Evolutionary conservation across 257 asterid genomes (phyloP), one percentile per base, ranked within the genome.

Genomic region (Solanum rostratum): DNA sequence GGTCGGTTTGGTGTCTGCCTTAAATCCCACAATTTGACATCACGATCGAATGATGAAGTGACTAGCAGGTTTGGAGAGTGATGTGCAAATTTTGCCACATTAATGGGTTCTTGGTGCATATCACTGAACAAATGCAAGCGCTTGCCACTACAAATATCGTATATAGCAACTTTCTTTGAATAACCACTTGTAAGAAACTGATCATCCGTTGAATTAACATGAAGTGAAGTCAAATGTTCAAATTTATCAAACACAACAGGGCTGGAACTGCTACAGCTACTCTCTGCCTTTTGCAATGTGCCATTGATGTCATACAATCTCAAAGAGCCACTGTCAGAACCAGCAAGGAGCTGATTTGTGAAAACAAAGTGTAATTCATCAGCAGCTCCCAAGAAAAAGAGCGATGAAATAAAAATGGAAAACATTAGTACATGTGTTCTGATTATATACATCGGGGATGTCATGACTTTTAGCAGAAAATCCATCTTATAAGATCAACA

Each of bases 11-110:
- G 93, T 6, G 87, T 87, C 89, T 90, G 97, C 83, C 99, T 91
- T 59, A 91, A 83, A 76, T 95, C 97, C 99, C 99, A 95, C 96
- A 95, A 91, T 90, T 94, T 95, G 53, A 94, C 91, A 83, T 93
- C 88, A 18, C 91, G 91, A 74, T 94, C 99, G 46, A 94, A 95
- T 6, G 99, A 95, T 18, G 99, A 95, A 49, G 98, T 94, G 55
- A 88, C 99, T 12, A 95, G 86, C 55, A 94, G 63, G 45, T 89
- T 70, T 7, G 97, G 99, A 29, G 95, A 91, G 85, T 91, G 94
- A 5, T 93, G 91, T 46, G 97, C 88, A 84, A 93, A 95, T 74
- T 95, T 95, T 20, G 97, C 97, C 54, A 95, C 97, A 19, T 94
- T 94, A 69, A 95, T 94, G 41, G 96, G 95, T 82, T 94, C 97